Base-by-base conservation (phyloP, 345 rosid genomes). In the Eucalyptus fibrosa region DNA sequence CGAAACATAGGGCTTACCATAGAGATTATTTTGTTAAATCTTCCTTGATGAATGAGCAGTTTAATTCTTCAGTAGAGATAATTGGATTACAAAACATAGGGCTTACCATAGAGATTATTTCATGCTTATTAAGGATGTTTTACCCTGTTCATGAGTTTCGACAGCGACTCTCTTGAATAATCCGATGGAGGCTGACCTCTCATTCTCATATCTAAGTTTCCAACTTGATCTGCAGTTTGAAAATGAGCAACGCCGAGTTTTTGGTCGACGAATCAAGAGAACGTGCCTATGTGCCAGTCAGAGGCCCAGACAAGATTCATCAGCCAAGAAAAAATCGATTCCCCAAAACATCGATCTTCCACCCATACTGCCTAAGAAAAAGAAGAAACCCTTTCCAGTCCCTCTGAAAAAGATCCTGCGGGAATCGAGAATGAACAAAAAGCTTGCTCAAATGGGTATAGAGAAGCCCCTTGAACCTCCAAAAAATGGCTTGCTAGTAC, bases 291-390 rank as follows among this genome's bases (percentile, higher is more conserved):
- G 95, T 94, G 92, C 92, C 85, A 89, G 88, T 87, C 89, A 91
- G 88, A 93, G 90, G 87, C 91, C 94, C 77, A 89, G n/a, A 87
- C 86, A 65, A 45, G 59, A 89, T 90, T 47, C 89, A 86, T 88
- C 50, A 19, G 40, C 65, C 47, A 91, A 90, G 87, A 95, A 93
- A 55, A 88, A 91, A 40, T 89, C 91, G 34, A 30, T 86, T 91
- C 94, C 93, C 12, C 99, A 97, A 90, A 97, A 96, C 67, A 95
- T 93, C n/a, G 97, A 96, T 92, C 96, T 96, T 91, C 99, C 99
- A 47, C 94, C 94, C 32, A 44, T 94, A 87, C 92, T 96, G 65
- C 97, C 98, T 40, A 95, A 93, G 95, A 94, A 92, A 50, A 93
- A 96, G 96, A 97, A 97, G 94, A 97, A 97, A 88, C 99, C 98